Conservation (phyloP, 176 grass and related monocot species). For the Microstegium vimineum region DNA sequence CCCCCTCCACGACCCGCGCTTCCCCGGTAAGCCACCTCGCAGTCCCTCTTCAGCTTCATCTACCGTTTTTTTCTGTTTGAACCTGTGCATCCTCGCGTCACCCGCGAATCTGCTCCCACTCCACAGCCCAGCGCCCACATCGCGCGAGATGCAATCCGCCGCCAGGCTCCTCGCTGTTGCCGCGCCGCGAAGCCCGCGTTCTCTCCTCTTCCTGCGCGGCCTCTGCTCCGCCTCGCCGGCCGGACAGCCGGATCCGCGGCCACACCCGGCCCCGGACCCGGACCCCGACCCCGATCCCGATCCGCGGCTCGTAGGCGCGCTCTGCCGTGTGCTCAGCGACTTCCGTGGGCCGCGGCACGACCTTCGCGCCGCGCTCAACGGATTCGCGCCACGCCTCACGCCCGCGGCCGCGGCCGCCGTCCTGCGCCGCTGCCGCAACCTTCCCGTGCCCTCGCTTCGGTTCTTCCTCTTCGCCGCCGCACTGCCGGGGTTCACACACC, state of each 20-base stretch:
- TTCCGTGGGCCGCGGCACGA: conserved; percentile 72
- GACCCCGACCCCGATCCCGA: no score
- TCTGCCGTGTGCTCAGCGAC: conserved; percentile 81
- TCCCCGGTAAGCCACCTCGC: conserved; percentile 30
- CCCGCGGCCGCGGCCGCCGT: conserved; percentile 43
- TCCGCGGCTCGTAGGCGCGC: conserved; percentile 42
- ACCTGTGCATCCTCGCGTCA: conserved; percentile 19
- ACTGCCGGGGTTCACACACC: conserved; percentile 50
- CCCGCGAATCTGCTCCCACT: conserved; percentile 30
- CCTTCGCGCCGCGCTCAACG: conserved; percentile 47
- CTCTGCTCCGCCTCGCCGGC: neutral
- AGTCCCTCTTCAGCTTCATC: neutral
- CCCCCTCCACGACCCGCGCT: conserved; percentile 17
- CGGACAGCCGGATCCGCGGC: conserved; percentile 11
- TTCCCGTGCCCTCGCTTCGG: conserved; percentile 52
- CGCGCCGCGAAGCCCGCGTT: neutral
- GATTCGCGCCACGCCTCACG: conserved; percentile 51
- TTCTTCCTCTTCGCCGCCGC: conserved; percentile 67
- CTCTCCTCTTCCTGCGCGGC: neutral
- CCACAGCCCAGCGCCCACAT: neutral
- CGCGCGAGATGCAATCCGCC: conserved; percentile 29
- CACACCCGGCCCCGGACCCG: neutral
- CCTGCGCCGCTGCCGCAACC: conserved; percentile 61
- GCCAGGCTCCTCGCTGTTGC: conserved; percentile 10
- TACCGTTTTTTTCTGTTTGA: neutral